Base-by-base conservation (phyloP, 2,329 filamentous ascomycete genomes). In the Rachicladosporium sp. region DNA sequence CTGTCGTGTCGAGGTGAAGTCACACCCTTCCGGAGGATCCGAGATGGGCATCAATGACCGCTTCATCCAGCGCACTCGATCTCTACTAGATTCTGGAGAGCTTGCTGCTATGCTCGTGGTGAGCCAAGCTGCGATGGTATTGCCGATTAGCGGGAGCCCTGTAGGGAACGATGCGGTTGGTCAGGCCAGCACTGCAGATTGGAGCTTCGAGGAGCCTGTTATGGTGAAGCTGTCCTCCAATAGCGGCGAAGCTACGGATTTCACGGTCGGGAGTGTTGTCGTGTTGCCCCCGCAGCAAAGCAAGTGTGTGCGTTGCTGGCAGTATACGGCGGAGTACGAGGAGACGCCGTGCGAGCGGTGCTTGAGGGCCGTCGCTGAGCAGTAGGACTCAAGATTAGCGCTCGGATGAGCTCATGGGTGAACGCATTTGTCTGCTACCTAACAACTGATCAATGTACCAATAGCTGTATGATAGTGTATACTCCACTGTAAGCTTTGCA, bases 251-350 rank as follows among this genome's bases (percentile, higher is more conserved):
- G 23, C 13, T 36, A 36, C 13, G 13, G 12, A 11, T 11, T 11
- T 33, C 31, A 55, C 66, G 4, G 32, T 60, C n/a, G 45, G 43
- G 12, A 41, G 15, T 8, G 36, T 40, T 10, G 13, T 12, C 5
- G 54, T 63, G 0, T 44, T 59, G 35, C 62, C 70, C 7, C 70
- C 78, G 0, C 58, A 58, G 10, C 60, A 64, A 9, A 63, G 69
- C 35, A 98, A 96, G 60, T 98, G 91, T 58, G 70, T 75, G 1
- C 71, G 91, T 37, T 98, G 91, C 63, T 98, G 91, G 91, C 76
- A 82, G 45, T 93, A 85, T 59, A 70, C 82, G 15, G 78, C 82
- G n/a, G 66, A 72, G n/a, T 62, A 63, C 36, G 66, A 71, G 9
- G 62, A 63, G 35, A 70, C 80, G 49, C 63, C 93, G 11, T 96